Evolutionary conservation across 805 yeast genomes (phyloP).

Genomic region (Diddensiella caesifluorescens): DNA sequence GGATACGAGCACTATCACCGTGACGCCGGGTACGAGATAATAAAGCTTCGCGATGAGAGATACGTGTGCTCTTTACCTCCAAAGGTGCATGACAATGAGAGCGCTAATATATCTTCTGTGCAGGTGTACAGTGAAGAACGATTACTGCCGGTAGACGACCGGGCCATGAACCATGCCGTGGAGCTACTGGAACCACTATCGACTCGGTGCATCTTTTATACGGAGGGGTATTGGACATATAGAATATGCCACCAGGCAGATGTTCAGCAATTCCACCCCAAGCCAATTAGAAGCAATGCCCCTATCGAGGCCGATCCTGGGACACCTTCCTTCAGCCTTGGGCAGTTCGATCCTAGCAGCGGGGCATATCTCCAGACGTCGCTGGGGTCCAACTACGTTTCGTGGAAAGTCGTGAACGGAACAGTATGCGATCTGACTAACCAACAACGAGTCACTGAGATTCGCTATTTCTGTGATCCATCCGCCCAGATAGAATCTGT

Average conservation of each 20-base stretch:
- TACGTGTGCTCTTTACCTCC: constrained; percentile 22
- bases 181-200: constrained; percentile 17
- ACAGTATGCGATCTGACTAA: constrained; percentile 55
- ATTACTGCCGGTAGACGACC: too few species aligned
- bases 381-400: constrained; percentile 25
- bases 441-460: constrained; percentile 46
- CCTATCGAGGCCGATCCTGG: constrained; percentile 20
- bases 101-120: too few species aligned
- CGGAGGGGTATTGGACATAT: constrained; percentile 50
- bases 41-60: constrained; percentile 14
- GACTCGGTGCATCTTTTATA: constrained; percentile 26
- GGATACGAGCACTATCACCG: too few species aligned
- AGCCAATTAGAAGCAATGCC: constrained; percentile 1
- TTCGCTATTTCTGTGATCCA: constrained; percentile 53
- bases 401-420: constrained; percentile 44
- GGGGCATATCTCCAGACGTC: not conserved
- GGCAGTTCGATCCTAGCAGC: constrained; percentile 17
- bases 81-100: not conserved
- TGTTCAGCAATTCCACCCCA: constrained; percentile 44
- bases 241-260: constrained; percentile 46
- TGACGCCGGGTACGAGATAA: constrained; percentile 6
- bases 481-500: constrained; percentile 27
- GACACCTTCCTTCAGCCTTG: constrained; percentile 31
- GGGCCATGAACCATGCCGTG: too few species aligned
- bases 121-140: not conserved